These are phyloP conservation scores for Lumnitzera littorea DNA, from an alignment of 345 rosid species.

Conservation along the genomic window DNA sequence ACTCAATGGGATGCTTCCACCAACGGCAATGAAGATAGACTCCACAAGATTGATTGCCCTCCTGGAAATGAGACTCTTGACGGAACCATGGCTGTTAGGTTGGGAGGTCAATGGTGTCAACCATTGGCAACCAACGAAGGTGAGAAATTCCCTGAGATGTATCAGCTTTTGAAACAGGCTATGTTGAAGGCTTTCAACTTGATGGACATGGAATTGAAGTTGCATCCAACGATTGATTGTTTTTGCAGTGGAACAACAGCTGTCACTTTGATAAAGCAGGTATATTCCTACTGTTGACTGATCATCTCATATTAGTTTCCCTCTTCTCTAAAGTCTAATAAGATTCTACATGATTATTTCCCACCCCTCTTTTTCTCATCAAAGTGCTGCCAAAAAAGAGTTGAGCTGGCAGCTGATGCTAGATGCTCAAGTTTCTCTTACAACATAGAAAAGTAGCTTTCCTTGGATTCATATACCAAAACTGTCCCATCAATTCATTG, in stretches of 20 bases:
- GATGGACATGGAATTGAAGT: slow-evolving; percentile 75
- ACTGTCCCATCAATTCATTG: too few species aligned
- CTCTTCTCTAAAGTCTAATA: too few species aligned
- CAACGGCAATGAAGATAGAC: slow-evolving; percentile 23
- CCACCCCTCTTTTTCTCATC: too few species aligned
- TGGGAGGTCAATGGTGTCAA: slow-evolving; percentile 64
- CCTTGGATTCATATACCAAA: too few species aligned
- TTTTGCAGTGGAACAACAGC: slow-evolving; percentile 98
- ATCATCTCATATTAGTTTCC: too few species aligned
- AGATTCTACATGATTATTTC: too few species aligned
- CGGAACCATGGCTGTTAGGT: slow-evolving; percentile 35
- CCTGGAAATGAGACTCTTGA: slow-evolving; percentile 27
- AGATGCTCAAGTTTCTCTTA: too few species aligned
- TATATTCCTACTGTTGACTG: slow-evolving; percentile 7
- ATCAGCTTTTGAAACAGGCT: slow-evolving; percentile 54
- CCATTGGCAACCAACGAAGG: slow-evolving; percentile 39
- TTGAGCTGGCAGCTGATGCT: too few species aligned
- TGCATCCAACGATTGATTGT: slow-evolving; percentile 87
- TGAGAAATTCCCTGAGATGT: slow-evolving; percentile 51
- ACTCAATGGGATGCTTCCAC: slow-evolving; percentile 45
- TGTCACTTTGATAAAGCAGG: slow-evolving; percentile 87
- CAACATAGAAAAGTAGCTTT: too few species aligned
- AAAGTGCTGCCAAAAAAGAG: too few species aligned
- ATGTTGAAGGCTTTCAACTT: slow-evolving; percentile 70
- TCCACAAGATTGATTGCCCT: slow-evolving; percentile 15